These are phyloP conservation scores for Orbilia blumenaviensis DNA, from an alignment of 2,329 filamentous ascomycete species.

Conservation along the genomic window DNA sequence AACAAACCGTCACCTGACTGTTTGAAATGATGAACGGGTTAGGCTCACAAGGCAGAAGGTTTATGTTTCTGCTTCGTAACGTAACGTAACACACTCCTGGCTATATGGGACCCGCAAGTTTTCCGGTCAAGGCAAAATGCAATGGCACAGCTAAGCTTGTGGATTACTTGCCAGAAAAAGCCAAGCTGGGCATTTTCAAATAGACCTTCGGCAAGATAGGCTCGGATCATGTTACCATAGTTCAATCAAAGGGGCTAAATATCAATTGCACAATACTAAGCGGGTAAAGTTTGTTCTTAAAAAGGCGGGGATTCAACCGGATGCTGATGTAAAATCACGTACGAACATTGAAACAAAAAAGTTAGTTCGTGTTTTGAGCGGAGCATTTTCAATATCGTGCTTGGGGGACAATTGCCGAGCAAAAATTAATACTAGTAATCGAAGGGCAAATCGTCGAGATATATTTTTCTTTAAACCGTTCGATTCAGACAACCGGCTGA, in stretches of 20 bases:
- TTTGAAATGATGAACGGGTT: not conserved
- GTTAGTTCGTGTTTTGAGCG: not conserved
- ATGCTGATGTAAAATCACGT: not conserved
- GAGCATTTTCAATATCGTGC: not conserved
- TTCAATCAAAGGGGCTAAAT: constrained; percentile 36
- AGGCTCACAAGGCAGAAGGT: constrained; percentile 16
- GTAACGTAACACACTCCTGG: not conserved
- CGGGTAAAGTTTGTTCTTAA: constrained; percentile 44
- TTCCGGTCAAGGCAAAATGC: constrained; percentile 33
- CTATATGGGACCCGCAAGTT: constrained; percentile 3
- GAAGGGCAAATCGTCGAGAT: not conserved
- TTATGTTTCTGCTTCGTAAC: constrained; percentile 13
- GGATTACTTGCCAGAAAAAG: not conserved
- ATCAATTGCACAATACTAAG: constrained; percentile 29
- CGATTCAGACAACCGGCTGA: constrained; percentile 26
- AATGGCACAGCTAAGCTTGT: not conserved
- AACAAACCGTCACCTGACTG: constrained; percentile 44
- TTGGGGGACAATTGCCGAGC: constrained; percentile 10
- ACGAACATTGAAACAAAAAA: not conserved
- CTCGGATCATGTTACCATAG: constrained; percentile 45
- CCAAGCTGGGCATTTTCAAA: not conserved
- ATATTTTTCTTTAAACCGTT: constrained; percentile 11
- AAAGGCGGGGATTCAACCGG: constrained; percentile 42
- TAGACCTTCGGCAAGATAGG: constrained; percentile 31
- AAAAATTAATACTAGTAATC: not conserved